A percentile compares a stretch with the other conserved stretches of the same genome.
phyloP scores from a whole-genome alignment of 352 stramenopile genomes.

The Sclerospora graminicola region DNA sequence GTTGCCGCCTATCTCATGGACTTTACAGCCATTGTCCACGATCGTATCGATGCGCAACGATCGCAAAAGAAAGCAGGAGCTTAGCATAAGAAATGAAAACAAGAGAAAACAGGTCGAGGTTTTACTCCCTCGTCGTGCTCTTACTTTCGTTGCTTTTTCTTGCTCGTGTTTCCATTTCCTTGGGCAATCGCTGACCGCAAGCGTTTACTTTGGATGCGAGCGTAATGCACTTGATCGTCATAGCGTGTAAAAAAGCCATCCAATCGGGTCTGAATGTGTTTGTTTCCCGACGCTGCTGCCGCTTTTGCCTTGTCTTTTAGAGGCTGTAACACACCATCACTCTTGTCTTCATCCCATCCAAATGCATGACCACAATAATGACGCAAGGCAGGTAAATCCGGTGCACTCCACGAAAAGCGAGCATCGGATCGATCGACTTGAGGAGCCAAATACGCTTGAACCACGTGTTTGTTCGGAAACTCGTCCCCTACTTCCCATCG shows the following conservation, averaged over 20 bases:
- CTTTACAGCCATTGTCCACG: conserved; percentile 80
- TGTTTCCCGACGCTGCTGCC: conserved; percentile 15
- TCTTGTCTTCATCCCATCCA: conserved; percentile 90
- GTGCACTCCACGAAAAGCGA: conserved; percentile 89
- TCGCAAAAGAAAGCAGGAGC: conserved; percentile 56
- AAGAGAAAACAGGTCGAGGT: too few species aligned
- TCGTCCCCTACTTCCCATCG: conserved; percentile 89
- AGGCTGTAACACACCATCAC: conserved; percentile 83
- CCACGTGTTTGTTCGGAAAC: conserved; percentile 89
- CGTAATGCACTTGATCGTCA: conserved; percentile 93
- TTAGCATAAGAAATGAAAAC: conserved; percentile 9
- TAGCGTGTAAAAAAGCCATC: conserved; percentile 95
- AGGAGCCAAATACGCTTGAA: conserved; percentile 91
- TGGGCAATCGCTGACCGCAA: conserved; percentile 71
- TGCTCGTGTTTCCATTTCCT: conserved; percentile 12
- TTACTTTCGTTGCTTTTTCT: conserved; percentile 20
- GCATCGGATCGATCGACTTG: conserved; percentile 75
- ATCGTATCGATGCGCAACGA: conserved; percentile 54
- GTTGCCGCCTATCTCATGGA: conserved; percentile 91
- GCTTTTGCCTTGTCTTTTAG: conserved; percentile 58
- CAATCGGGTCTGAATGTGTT: conserved; percentile 82
- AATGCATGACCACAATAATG: conserved; percentile 85
- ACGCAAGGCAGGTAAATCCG: conserved; percentile 81
- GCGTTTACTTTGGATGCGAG: conserved; percentile 85
- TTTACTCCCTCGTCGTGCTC: background rate